phyloP scores from a whole-genome alignment of 345 rosid genomes.

The Brassica juncea region DNA sequence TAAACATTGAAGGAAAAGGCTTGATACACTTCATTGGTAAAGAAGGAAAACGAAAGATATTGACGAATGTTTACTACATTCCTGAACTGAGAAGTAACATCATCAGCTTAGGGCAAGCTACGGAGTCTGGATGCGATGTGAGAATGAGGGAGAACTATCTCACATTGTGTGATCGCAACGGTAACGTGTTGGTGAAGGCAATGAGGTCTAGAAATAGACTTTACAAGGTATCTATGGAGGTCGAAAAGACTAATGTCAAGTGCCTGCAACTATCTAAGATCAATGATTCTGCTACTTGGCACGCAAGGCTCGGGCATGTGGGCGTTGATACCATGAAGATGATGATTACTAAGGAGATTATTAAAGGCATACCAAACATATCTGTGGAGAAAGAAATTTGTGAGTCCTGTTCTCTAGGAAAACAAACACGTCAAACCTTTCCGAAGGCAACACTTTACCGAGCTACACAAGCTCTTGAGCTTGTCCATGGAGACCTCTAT shows the following conservation, averaged over 20 bases:
- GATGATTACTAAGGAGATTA: not conserved
- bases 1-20: not conserved
- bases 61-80: not conserved
- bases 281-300: not conserved
- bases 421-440: not conserved
- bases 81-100: not conserved
- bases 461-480: not conserved
- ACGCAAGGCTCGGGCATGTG: not conserved
- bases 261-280: fast-evolving
- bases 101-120: not conserved
- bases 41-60: not conserved
- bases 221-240: not conserved
- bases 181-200: not conserved
- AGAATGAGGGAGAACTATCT: not conserved
- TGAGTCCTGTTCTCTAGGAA: not conserved
- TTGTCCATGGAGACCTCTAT: not conserved
- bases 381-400: not conserved
- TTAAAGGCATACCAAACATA: not conserved
- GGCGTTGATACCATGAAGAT: not conserved
- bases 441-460: not conserved
- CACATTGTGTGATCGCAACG: not conserved
- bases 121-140: not conserved
- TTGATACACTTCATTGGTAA: too few species aligned
- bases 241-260: not conserved
- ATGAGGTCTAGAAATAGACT: not conserved